phyloP scores from a whole-genome alignment of 1,284 basidiomycete genomes.

The Marasmius fiardii region DNA sequence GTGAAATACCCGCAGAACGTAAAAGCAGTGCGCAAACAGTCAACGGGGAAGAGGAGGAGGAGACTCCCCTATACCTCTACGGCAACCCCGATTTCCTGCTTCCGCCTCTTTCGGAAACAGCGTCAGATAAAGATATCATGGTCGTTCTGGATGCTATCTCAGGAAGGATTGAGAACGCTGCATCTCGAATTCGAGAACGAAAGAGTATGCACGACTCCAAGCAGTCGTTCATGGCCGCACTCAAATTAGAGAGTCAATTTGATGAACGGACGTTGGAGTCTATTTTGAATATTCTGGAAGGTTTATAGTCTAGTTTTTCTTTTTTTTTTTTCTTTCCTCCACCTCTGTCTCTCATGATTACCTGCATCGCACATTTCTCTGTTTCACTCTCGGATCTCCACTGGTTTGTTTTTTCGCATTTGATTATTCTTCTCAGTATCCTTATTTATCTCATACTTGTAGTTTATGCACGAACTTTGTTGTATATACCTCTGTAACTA shows the following conservation, averaged over 20 bases:
- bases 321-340: conserved; percentile 1
- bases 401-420: conserved; percentile 1
- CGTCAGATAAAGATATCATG: conserved; percentile 75
- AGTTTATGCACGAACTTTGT: conserved; percentile 8
- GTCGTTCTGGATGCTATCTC: conserved; percentile 74
- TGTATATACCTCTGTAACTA: conserved; percentile 1
- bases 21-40: conserved; percentile 45
- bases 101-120: conserved; percentile 70
- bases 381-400: neutral
- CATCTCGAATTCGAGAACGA: conserved; percentile 49
- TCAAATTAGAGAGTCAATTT: conserved; percentile 30
- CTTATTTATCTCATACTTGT: conserved; percentile 1
- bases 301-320: conserved; percentile 17
- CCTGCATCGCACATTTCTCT: neutral
- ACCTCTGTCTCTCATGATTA: too few relatives aligned
- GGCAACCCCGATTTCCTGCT: conserved; percentile 67
- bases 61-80: conserved; percentile 38
- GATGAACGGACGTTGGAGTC: conserved; percentile 47
- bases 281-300: conserved; percentile 30
- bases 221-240: conserved; percentile 23
- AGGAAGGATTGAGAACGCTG: conserved; percentile 79
- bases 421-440: neutral
- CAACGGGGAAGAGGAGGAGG: conserved; percentile 30
- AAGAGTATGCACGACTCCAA: conserved; percentile 21
- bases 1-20: conserved; percentile 36